Evolutionary conservation across 768 basidiomycete genomes (phyloP).

Genomic region (Coprinellus micaceus): DNA sequence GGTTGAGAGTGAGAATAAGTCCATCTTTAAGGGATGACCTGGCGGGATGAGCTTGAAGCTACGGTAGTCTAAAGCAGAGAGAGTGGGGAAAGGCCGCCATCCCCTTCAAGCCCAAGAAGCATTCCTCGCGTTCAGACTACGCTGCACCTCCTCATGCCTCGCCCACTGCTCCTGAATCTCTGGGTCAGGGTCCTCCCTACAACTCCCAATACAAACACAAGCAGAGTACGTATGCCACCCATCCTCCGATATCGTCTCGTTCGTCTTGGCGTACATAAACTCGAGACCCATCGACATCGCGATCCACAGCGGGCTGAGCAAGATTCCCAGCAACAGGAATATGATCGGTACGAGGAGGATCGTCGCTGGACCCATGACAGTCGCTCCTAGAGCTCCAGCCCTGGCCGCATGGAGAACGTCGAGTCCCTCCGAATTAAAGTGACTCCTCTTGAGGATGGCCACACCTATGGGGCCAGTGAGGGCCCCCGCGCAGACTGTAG

Average conservation of each 20-base stretch:
- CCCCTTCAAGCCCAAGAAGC: no score
- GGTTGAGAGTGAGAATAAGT: no score
- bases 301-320: slow-evolving; percentile 19
- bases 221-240: slow-evolving; percentile 15
- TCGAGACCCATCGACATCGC: slow-evolving; percentile 20
- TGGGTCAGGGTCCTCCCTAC: slow-evolving; percentile 18
- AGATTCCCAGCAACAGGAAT: slow-evolving; percentile 8
- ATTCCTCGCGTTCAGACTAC: no score
- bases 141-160: background rate
- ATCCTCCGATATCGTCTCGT: slow-evolving; percentile 17
- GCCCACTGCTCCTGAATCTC: slow-evolving; percentile 18
- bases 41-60: no score
- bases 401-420: slow-evolving; percentile 24
- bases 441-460: slow-evolving; percentile 15
- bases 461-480: slow-evolving; percentile 20
- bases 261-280: slow-evolving; percentile 17
- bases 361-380: slow-evolving; percentile 16
- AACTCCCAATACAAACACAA: slow-evolving; percentile 19
- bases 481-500: slow-evolving; percentile 10
- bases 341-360: slow-evolving; percentile 14
- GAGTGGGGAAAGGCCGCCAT: no score
- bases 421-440: slow-evolving; percentile 17
- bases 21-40: no score
- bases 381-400: slow-evolving; percentile 23
- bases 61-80: no score